Base-by-base conservation (phyloP, 495 filamentous ascomycete species). In the Venustampulla echinocandica region DNA sequence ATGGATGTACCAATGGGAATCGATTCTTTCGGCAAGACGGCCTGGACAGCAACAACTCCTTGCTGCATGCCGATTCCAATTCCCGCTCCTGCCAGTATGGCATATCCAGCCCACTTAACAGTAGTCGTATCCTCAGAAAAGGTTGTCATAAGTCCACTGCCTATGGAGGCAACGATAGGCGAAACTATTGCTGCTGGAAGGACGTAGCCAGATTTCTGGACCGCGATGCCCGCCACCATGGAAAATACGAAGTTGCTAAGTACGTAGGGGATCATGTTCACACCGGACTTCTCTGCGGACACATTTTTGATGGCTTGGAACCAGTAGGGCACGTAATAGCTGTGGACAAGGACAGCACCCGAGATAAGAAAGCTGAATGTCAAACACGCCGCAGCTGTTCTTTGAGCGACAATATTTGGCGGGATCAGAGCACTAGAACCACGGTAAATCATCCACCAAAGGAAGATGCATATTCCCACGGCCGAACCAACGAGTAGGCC, bases 231-330 rank as follows among this genome's bases (percentile, higher is more conserved):
- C 0, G 73, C 63, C 1, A 79, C 17, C 11, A 93, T 69, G 1
- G 78, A 77, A 30, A 71, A 56, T 15, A 90, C 37, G 13, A 85
- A 78, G 2, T 80, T 61, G 2, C 64, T 58, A 15, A 90, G 68
- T 15, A 94, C 74, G 62, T 85, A 69, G 0, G 88, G 88, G 10
- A 95, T 64, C 50, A 80, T 85, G 62, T 77, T 76, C 59, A 93
- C 82, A 17, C 89, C 89, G 0, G 83, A 87, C 27, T 75, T 66
- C 10, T 79, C 74, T 10, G 88, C 82, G 0, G 68, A 68, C 0
- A 75, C 76, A 39, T 72, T 76, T 59, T 89, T 82, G 61, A 95
- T 79, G 4, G 85, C 77, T 57, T 95, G 89, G 70, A 95, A 93
- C 82, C 84, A 95, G 53, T 90, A 82, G 0, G 89, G 87, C 15